Conservation (phyloP, 441 rosid species). For the Eugenia klotzschiana region DNA sequence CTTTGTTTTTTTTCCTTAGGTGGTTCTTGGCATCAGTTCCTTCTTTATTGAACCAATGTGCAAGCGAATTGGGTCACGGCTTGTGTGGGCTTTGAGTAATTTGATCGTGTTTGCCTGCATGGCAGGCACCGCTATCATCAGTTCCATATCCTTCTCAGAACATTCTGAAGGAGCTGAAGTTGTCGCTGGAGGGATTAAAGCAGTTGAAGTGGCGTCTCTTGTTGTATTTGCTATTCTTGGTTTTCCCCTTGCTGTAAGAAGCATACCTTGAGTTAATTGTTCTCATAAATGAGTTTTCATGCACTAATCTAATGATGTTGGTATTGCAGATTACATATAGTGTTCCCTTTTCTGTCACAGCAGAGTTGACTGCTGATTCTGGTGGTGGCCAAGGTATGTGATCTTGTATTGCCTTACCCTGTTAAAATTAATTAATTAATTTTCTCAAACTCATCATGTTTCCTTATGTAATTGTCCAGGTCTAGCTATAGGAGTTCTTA, state of each 20-base stretch:
- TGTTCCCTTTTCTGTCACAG: constrained; percentile 85
- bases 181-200: constrained; percentile 40
- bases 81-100: constrained; percentile 87
- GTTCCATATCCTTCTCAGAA: constrained; percentile 42
- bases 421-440: neutral
- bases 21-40: constrained; percentile 86
- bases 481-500: constrained; percentile 87
- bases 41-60: constrained; percentile 85
- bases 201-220: constrained; percentile 58
- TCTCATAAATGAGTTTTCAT: neutral
- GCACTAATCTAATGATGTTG: neutral
- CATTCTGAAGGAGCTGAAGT: constrained; percentile 43
- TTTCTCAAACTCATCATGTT: neutral
- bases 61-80: constrained; percentile 56
- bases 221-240: constrained; percentile 81
- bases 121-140: constrained; percentile 67
- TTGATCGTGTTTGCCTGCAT: constrained; percentile 73
- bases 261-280: neutral
- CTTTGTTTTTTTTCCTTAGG: constrained; percentile 24
- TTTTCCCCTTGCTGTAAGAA: constrained; percentile 86
- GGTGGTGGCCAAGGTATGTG: constrained; percentile 89
- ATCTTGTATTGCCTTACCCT: neutral
- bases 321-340: constrained; percentile 71
- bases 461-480: constrained; percentile 29
- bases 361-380: constrained; percentile 87